Evolutionary conservation across 441 rosid genomes (phyloP).

Genomic region (Croton setiger): DNA sequence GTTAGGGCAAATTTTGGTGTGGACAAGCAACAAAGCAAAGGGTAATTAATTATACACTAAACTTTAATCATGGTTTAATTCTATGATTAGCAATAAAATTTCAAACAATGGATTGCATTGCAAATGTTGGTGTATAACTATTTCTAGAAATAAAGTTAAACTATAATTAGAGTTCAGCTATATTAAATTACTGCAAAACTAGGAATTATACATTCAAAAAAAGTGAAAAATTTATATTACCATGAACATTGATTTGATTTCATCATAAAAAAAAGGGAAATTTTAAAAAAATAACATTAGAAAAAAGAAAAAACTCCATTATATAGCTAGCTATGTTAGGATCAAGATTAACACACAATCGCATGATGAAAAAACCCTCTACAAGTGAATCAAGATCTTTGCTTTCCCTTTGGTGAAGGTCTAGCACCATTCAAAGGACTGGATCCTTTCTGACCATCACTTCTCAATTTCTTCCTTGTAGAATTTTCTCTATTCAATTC

Average conservation of each 20-base stretch:
- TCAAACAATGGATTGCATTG: too few species aligned
- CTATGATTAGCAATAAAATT: too few species aligned
- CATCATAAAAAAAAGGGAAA: background rate
- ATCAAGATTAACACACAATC: background rate
- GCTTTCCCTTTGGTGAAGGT: constrained; percentile 58
- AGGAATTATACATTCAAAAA: background rate
- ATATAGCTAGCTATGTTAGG: background rate
- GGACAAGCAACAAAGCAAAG: too few species aligned
- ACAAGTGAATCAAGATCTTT: constrained; percentile 4
- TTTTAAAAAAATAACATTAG: background rate
- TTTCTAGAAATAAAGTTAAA: too few species aligned
- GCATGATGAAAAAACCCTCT: background rate
- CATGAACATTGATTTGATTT: background rate
- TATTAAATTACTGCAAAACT: background rate
- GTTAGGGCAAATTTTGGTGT: too few species aligned
- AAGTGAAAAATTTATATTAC: background rate
- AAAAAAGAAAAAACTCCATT: background rate
- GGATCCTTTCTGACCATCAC: constrained; percentile 6
- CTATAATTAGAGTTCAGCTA: too few species aligned
- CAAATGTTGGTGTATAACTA: too few species aligned
- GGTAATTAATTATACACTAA: too few species aligned
- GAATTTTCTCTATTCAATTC: constrained; percentile 21
- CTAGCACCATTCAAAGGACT: constrained; percentile 25
- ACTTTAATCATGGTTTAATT: too few species aligned
- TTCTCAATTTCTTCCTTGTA: constrained; percentile 15